Conservation (phyloP, 805 yeast genomes). For the Lipomyces spencermartinsiae region DNA sequence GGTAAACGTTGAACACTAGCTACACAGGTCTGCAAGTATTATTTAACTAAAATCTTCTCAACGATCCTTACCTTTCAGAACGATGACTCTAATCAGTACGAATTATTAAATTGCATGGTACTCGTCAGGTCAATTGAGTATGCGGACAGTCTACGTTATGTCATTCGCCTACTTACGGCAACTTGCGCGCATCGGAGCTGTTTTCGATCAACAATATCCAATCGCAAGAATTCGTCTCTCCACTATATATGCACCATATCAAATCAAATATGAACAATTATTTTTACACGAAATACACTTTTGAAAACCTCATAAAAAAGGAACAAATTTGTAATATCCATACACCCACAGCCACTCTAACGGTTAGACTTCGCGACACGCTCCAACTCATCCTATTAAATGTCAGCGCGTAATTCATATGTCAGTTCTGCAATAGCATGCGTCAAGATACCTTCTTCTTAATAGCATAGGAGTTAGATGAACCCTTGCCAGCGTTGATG, state of each 20-base stretch:
- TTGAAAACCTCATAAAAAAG: conserved; percentile 25
- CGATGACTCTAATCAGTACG: not conserved
- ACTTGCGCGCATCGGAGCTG: no score
- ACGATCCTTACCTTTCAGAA: not conserved
- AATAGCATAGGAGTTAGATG: conserved; percentile 99
- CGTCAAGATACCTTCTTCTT: conserved; percentile 79
- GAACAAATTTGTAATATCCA: conserved; percentile 20
- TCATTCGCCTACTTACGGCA: no score
- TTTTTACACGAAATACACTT: conserved; percentile 38
- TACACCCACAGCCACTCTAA: conserved; percentile 52
- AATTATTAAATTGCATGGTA: not conserved
- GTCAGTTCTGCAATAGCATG: not conserved
- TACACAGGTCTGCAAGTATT: no score
- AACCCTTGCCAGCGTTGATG: conserved; percentile 99
- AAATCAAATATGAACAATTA: conserved; percentile 16
- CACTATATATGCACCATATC: not conserved
- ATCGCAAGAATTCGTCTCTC: not conserved
- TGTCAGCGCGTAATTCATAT: conserved; percentile 12
- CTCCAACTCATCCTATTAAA: conserved; percentile 86
- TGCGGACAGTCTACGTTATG: not conserved
- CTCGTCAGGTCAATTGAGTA: not conserved
- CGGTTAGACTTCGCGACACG: conserved; percentile 99
- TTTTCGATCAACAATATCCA: not conserved
- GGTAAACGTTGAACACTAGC: not conserved
- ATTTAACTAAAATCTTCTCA: no score